Evolutionary conservation across 345 rosid genomes (phyloP).

Genomic region (Rhizophora mangle): DNA sequence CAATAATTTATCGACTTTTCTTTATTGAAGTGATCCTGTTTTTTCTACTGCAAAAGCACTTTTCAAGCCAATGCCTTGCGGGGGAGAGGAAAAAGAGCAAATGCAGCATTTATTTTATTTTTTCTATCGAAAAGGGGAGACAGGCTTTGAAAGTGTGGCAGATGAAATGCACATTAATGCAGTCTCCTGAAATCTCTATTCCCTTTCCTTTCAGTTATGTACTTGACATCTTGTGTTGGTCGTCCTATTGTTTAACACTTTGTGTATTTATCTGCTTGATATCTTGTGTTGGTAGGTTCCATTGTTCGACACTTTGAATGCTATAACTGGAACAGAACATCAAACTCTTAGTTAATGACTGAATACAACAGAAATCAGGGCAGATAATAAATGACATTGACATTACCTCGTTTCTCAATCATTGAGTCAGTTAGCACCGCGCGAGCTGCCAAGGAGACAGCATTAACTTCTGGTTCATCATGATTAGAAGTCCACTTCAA

Average conservation of each 20-base stretch:
- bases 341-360: no score
- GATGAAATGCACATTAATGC: neutral
- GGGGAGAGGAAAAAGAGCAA: neutral
- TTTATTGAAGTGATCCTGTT: neutral
- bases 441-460: no score
- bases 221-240: neutral
- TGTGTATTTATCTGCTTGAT: no score
- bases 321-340: no score
- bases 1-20: neutral
- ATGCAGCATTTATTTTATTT: neutral
- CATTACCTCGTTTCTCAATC: no score
- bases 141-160: neutral
- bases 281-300: neutral
- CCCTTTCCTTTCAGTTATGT: neutral
- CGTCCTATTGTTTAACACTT: neutral
- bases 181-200: neutral
- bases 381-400: no score
- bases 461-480: no score
- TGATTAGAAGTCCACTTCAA: no score
- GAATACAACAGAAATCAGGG: no score
- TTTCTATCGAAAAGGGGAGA: neutral
- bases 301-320: neutral
- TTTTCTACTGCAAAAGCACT: conserved; percentile 1
- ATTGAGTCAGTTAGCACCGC: no score
- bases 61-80: neutral